Conservation (phyloP, 257 asterid genomes). For the Capsicum rhomboideum region DNA sequence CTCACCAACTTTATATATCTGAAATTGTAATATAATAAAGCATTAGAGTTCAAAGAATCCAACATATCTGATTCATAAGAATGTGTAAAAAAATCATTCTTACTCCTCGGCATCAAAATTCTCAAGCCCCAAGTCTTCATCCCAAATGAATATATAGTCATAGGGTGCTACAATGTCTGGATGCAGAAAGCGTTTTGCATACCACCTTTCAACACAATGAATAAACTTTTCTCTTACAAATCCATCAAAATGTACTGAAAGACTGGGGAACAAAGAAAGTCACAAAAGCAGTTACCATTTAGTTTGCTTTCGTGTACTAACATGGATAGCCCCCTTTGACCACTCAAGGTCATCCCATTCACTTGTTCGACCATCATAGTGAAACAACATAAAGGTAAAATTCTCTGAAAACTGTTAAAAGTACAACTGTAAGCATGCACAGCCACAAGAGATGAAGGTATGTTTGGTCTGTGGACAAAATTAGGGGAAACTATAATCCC, state of each 20-base stretch:
- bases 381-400: slow-evolving; percentile 71
- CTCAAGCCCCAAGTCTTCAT: slow-evolving; percentile 81
- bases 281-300: slow-evolving; percentile 49
- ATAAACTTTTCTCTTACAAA: background rate
- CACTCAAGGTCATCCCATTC: slow-evolving; percentile 95
- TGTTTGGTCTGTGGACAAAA: background rate
- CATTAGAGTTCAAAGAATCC: background rate
- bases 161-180: slow-evolving; percentile 83
- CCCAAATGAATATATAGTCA: slow-evolving; percentile 84
- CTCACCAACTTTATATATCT: slow-evolving; percentile 68
- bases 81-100: slow-evolving; percentile 10
- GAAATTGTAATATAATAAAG: slow-evolving; percentile 1
- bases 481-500: background rate
- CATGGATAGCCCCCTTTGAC: slow-evolving; percentile 82
- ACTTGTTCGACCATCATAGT: slow-evolving; percentile 82
- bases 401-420: slow-evolving; percentile 73
- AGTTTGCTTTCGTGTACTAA: slow-evolving; percentile 64
- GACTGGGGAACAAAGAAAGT: background rate
- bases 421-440: slow-evolving; percentile 10
- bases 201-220: slow-evolving; percentile 54
- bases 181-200: slow-evolving; percentile 81
- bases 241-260: background rate
- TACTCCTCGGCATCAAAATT: slow-evolving; percentile 78
- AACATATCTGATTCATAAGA: background rate
- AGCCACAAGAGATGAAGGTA: background rate